Base-by-base conservation (phyloP, 2,329 filamentous ascomycete genomes). In the Cladophialophora immunda region DNA sequence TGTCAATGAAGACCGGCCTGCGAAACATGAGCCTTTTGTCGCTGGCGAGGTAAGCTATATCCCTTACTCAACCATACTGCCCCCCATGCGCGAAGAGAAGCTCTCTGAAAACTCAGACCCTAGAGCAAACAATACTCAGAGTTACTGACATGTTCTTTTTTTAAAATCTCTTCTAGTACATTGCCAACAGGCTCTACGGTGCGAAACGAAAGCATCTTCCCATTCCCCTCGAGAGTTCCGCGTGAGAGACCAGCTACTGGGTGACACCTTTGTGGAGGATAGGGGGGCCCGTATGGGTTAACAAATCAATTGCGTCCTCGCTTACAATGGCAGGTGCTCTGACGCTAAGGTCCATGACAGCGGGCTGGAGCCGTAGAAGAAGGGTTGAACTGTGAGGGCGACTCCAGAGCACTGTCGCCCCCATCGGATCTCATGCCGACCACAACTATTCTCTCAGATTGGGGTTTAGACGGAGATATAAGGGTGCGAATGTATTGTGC, bases 1-100 rank as follows among this genome's bases (percentile, higher is more conserved):
- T 36, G 41, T 61, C 41, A 58, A 58, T 58, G 55, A 58, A 41
- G 55, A 58, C 30, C 55, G 55, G 55, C 55, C 55, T 36, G 55
- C 55, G 30, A 58, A 58, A 30, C 55, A 58, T 41, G 30, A 38
- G 30, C 55, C 55, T 58, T 58, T 58, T 27, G 55, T 58, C 34
- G 55, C 55, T 41, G 55, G 55, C 55, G 55, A 58, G 55, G 55
- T 58, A 58, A 58, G 55, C 55, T 38, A 38, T 38, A 38, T 38
- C 1, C 15, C 36, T 38, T 38, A 38, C 36, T 38, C 11, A 38
- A 38, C 36, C 36, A 38, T 38, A 38, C 36, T 38, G 36, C 36
- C 36, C 36, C 30, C 30, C 30, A 17, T 11, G 36, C 36, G 36
- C 13, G 36, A 38, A 38, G 6, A 38, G 36, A 38, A 38, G 36